Percentiles rank a stretch among this genome's conserved stretches.
Conservation (phyloP, 208 protist species). For the Wallacemonas sp. region DNA sequence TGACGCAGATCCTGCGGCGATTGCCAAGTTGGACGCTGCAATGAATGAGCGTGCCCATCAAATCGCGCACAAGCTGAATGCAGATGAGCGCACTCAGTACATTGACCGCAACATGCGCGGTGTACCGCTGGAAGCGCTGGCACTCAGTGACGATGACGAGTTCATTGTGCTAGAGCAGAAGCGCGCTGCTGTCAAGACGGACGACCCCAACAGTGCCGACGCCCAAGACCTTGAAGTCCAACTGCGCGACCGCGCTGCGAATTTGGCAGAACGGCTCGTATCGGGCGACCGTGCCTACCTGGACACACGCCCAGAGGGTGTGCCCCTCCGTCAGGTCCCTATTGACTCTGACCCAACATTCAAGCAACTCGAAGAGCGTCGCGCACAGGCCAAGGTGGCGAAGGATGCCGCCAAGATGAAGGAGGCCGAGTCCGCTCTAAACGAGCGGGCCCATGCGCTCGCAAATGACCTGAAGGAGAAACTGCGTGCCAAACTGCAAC, state of each 20-base stretch:
- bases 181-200: conserved; percentile 22
- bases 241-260: conserved; percentile 48
- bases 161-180: conserved; percentile 34
- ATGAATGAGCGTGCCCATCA: conserved; percentile 52
- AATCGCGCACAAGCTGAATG: conserved; percentile 46
- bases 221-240: conserved; percentile 30
- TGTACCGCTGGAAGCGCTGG: conserved; percentile 39
- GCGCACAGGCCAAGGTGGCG: conserved; percentile 26
- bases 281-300: conserved; percentile 55
- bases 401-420: conserved; percentile 27
- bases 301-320: conserved; percentile 43
- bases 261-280: conserved; percentile 31
- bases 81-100: conserved; percentile 38
- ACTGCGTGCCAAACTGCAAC: conserved; percentile 44
- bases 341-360: conserved; percentile 53
- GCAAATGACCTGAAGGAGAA: conserved; percentile 43
- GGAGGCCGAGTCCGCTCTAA: conserved; percentile 57
- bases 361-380: conserved; percentile 47
- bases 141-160: conserved; percentile 54
- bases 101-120: conserved; percentile 42
- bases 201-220: not conserved
- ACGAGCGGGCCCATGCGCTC: conserved; percentile 48
- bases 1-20: conserved; percentile 13
- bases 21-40: conserved; percentile 28
- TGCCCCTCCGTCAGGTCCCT: conserved; percentile 51